Evolutionary conservation across 179 eudicot species (phyloP), one percentile per base, ranked within the genome.

Genomic region (Drosera spatulata): DNA sequence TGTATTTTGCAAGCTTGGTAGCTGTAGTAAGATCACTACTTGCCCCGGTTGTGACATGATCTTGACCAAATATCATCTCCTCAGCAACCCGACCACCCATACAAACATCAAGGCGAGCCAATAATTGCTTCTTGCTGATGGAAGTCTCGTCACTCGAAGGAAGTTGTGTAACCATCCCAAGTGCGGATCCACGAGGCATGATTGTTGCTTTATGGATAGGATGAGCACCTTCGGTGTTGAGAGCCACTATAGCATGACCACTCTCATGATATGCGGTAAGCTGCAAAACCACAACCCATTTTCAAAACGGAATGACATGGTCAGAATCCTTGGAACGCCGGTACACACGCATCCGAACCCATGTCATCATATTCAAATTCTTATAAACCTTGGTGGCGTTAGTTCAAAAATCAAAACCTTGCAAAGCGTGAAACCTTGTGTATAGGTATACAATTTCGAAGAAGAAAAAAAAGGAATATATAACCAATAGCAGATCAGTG

Each of bases 191-290:
- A 51, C 97, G 91, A 13, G 99, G 99, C 77, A 90, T 77, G 54
- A 94, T 94, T 55, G 99, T 94, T 43, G 96, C 99, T 72, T 94
- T 94, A 55, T 94, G 99, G 70, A 90, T 85, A n/a, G 97, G 96
- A 61, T 87, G 89, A 39, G 97, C 97, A 43, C 97, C 99, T 12
- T 76, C 88, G 6, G 97, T 90, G 69, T 82, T 81, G 61, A 86
- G 70, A 59, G 97, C 99, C 37, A 90, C 97, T 45, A 94, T 80
- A 55, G 97, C 99, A 73, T 94, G 99, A 39, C 99, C 99, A 72
- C 97, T 90, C 75, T 94, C 99, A 66, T 94, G 99, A 73, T 94
- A 94, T 55, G 99, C 99, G n/a, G 99, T 94, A 58, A 87, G 88
- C 97, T 94, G 87, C 56, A 72, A 56, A 61, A 6, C 10, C 41